Evolutionary conservation across 116 monocot species (phyloP), one percentile per base, ranked within the genome.

Genomic region (Cymodocea nodosa): DNA sequence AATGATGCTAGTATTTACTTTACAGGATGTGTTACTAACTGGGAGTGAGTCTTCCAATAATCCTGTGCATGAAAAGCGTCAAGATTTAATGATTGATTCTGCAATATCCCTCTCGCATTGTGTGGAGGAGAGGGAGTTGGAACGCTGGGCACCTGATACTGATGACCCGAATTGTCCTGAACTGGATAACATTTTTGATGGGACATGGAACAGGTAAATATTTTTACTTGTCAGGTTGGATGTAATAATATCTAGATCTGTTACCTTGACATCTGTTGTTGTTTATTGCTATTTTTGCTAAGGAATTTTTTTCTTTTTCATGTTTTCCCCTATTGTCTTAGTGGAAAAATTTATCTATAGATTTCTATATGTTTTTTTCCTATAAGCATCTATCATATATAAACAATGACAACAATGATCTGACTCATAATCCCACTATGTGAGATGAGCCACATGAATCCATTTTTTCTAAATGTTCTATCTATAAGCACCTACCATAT

Each of bases 1-100:
- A 10, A 12, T 44, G 44, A 5, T 8, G 12, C 12, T 44, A 44
- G 12, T 49, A 17, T n/a, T 64, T 2, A 20, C 20, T 64, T 61
- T 64, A 19, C 22, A 95, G 95, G 90, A 85, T 77, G 69, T 85
- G 36, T 49, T 79, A 57, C 71, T 95, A 63, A 74, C 68, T 70
- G 76, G 53, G 36, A 81, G 87, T 68, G 83, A 75, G 50, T 68
- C 74, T 36, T 75, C 70, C 51, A 82, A 62, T 73, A 74, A 57
- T 9, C 66, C 72, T 66, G 19, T 68, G 23, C 56, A 18, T 52
- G 88, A 91, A n/a, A 91, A 74, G 56, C 73, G 63, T 23, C 86
- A 76, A 64, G 97, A 97, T 30, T 67, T 97, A 40, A 72, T 97
- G 92, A 85, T 77, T 76, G 97, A 97, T 56, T 85, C 92, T 19